These are phyloP conservation scores for Cryphonectria japonica DNA, from an alignment of 2,329 filamentous ascomycete species.

Conservation along the genomic window DNA sequence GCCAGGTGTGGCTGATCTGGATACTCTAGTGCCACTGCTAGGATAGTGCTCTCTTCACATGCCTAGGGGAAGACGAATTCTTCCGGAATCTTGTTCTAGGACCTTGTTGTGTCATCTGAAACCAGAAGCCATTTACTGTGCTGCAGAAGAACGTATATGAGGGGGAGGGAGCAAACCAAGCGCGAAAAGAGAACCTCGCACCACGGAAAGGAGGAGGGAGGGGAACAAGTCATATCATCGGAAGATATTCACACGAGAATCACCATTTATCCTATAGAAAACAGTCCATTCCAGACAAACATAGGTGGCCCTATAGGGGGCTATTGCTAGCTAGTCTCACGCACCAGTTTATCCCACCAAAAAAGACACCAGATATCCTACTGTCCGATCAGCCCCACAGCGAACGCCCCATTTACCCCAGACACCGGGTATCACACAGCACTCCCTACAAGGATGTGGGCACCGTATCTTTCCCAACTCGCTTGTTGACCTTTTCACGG, in stretches of 20 bases:
- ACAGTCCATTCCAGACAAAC: neutral
- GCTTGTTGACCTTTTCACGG: conserved; percentile 68
- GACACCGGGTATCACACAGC: neutral
- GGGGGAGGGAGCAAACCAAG: neutral
- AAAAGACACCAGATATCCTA: neutral
- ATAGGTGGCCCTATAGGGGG: neutral
- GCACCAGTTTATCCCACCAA: conserved; percentile 1
- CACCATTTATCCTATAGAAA: conserved; percentile 1
- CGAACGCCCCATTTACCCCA: neutral
- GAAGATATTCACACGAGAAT: neutral
- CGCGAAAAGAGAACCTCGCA: neutral
- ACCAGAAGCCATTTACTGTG: neutral
- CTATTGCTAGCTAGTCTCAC: neutral
- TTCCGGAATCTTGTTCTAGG: neutral
- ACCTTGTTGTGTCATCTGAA: neutral
- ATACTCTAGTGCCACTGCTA: neutral
- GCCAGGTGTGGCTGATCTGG: neutral
- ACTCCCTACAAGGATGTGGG: neutral
- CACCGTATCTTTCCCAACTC: conserved; percentile 40
- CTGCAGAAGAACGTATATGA: neutral
- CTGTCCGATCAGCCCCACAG: neutral
- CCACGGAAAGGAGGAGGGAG: neutral
- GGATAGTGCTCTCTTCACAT: too few species aligned
- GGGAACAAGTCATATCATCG: neutral
- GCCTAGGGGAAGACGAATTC: neutral